Base-by-base conservation (phyloP, 371 early-diverging fungal genomes). In the Encephalitozoon cuniculi region DNA sequence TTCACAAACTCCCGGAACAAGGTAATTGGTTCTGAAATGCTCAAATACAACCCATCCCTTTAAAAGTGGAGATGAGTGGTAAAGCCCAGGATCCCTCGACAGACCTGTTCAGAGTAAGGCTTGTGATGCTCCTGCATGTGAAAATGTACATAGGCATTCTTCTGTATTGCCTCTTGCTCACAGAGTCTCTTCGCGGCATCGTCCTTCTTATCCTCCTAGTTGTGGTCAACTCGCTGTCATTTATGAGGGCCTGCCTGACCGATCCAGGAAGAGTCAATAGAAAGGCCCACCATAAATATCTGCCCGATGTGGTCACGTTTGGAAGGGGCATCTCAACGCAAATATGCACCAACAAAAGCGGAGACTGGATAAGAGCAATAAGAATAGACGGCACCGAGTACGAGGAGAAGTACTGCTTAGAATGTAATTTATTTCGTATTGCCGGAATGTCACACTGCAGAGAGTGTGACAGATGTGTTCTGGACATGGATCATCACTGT, bases 401-500 rank as follows among this genome's bases (percentile, higher is more conserved):
- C 25, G 37, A 44, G 49, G 44, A 79, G 52, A 74, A 70, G 65
- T 83, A 77, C 59, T 83, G 83, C 52, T 26, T 41, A 11, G 55
- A 68, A 37, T 84, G 84, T 63, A 77, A 77, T 59, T 75, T 80
- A 43, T 84, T 79, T 64, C 55, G 76, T 32, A 40, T 74, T 4
- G 18, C 6, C 7, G 72, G 74, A 1, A 71, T 69, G 32, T 67
- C 78, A 3, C 85, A 84, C 67, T 84, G 85, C 68, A 46, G 70
- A 40, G 76, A 76, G 26, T 84, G 85, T 53, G 65, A 77, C 28
- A 39, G 40, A 21, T 84, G 85, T 64, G 64, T 84, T 23, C n/a
- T 76, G 1, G 78, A 80, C 28, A 84, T 79, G 81, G 85, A 84
- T 53, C 85, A 84, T 51, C 85, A 84, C 74, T 84, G 85, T 54